Evolutionary conservation across 768 basidiomycete genomes (phyloP).

Genomic region (Lactarius vividus): DNA sequence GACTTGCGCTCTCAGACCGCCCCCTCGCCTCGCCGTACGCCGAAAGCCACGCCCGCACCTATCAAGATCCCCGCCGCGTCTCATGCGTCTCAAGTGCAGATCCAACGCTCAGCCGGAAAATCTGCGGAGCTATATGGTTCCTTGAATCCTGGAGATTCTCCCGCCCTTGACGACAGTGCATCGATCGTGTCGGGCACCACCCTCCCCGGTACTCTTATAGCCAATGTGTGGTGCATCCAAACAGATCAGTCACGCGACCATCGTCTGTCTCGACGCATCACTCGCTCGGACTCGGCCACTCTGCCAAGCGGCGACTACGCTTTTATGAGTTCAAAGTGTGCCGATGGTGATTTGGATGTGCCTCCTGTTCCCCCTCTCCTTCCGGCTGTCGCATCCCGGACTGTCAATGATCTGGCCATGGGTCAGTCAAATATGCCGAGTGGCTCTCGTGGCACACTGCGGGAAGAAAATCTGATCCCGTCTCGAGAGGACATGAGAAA

Average conservation of each 20-base stretch:
- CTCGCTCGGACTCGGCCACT: conserved; percentile 27
- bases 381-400: background rate
- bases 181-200: conserved; percentile 24
- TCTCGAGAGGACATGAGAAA: background rate
- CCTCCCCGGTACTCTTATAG: conserved; percentile 21
- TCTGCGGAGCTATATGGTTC: conserved; percentile 2
- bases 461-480: background rate
- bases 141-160: conserved; percentile 10
- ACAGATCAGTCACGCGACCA: conserved; percentile 14
- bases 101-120: conserved; percentile 14
- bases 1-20: background rate
- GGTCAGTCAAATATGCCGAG: background rate
- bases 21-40: background rate
- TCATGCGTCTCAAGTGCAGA: conserved; percentile 9
- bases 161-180: conserved; percentile 14
- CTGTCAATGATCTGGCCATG: background rate
- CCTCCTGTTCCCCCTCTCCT: conserved; percentile 17
- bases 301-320: conserved; percentile 15
- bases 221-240: conserved; percentile 11
- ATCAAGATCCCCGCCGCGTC: conserved; percentile 21
- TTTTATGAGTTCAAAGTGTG: conserved; percentile 2
- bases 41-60: conserved; percentile 18
- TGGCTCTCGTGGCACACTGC: background rate
- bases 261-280: conserved; percentile 18
- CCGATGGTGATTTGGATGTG: background rate